phyloP scores from a whole-genome alignment of 2,329 filamentous ascomycete species.

The Fusarium subglutinans region DNA sequence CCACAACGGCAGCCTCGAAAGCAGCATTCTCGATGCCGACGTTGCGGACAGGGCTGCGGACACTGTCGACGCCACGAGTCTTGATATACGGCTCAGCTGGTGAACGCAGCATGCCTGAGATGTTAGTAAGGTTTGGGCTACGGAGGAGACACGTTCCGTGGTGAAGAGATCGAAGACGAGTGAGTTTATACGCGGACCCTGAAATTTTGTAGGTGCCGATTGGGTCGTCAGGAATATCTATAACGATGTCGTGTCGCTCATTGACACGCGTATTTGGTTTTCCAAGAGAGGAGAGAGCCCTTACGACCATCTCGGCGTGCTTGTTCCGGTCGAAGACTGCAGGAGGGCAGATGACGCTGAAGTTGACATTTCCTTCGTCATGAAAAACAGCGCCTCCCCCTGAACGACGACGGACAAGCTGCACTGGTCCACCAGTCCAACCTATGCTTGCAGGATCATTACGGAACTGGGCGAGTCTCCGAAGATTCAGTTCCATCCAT shows the following conservation, averaged over 20 bases:
- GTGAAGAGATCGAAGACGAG: constrained; percentile 81
- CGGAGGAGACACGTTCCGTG: constrained; percentile 90
- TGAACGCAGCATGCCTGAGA: constrained; percentile 78
- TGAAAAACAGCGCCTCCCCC: constrained; percentile 96
- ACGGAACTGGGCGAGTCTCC: constrained; percentile 56
- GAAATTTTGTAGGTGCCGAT: constrained; percentile 77
- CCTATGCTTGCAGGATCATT: constrained; percentile 33
- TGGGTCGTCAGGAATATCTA: constrained; percentile 56
- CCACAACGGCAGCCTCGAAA: constrained; percentile 66
- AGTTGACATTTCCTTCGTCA: constrained; percentile 93
- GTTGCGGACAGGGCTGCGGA: constrained; percentile 85
- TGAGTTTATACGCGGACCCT: constrained; percentile 95
- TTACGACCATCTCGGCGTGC: constrained; percentile 92
- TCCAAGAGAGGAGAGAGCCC: constrained; percentile 74
- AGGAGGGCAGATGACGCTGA: constrained; percentile 87
- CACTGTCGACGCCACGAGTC: constrained; percentile 89
- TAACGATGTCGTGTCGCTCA: constrained; percentile 90
- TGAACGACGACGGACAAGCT: constrained; percentile 82
- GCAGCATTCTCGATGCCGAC: constrained; percentile 63
- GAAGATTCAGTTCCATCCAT: constrained; percentile 88
- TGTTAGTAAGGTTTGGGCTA: constrained; percentile 76
- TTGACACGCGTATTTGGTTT: constrained; percentile 77
- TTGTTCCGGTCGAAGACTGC: constrained; percentile 81
- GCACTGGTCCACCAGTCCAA: constrained; percentile 47
- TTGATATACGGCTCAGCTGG: constrained; percentile 80